Evolutionary conservation across 2,329 filamentous ascomycete genomes (phyloP).

Genomic region (Ilyonectria destructans): DNA sequence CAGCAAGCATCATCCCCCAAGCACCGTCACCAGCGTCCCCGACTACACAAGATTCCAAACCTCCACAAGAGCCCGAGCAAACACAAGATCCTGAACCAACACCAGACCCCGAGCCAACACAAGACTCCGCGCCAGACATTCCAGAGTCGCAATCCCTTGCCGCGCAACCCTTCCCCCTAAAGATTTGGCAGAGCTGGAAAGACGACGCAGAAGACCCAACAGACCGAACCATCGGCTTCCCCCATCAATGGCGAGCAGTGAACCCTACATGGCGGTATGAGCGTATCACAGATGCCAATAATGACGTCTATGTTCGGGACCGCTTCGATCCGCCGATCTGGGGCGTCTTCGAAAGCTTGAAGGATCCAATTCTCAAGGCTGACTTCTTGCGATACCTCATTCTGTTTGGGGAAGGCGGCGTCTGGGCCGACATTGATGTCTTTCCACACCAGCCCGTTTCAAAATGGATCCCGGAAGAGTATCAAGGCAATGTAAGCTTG

Average conservation of each 20-base stretch:
- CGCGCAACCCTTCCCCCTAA: conserved; percentile 36
- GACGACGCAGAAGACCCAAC: conserved; percentile 50
- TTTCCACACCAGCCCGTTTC: conserved; percentile 75
- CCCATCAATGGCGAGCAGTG: conserved; percentile 43
- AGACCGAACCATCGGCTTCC: conserved; percentile 48
- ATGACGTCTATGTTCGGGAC: conserved; percentile 67
- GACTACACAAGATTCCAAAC: background rate
- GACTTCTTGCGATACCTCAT: conserved; percentile 76
- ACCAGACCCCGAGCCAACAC: background rate
- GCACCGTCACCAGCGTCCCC: background rate
- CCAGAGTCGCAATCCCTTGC: background rate
- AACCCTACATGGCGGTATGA: conserved; percentile 51
- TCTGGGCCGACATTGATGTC: conserved; percentile 81
- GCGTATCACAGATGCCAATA: conserved; percentile 50
- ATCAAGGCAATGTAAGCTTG: conserved; percentile 73
- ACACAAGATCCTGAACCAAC: background rate
- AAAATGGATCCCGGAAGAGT: conserved; percentile 73
- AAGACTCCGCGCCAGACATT: background rate
- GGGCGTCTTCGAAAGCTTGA: conserved; percentile 64
- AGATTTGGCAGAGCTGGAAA: conserved; percentile 55
- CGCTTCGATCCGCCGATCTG: conserved; percentile 75
- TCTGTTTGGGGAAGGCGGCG: conserved; percentile 78
- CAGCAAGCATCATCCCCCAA: background rate
- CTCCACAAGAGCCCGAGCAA: too few species aligned
- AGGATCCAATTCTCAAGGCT: conserved; percentile 69